Conservation (phyloP, 164 flowering plant genomes). For the Vitis rotundifolia region DNA sequence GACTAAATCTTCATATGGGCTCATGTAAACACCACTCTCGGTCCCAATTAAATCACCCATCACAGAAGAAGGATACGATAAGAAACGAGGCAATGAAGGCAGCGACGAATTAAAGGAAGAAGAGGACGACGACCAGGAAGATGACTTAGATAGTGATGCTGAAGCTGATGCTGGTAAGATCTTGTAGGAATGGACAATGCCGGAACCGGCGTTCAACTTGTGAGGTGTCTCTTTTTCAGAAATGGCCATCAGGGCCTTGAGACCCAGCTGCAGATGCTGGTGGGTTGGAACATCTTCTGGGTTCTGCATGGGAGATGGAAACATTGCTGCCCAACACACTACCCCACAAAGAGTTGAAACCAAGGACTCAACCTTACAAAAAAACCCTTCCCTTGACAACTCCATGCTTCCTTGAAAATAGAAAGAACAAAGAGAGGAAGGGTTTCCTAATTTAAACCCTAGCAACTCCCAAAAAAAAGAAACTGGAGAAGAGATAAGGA, state of each 20-base stretch:
- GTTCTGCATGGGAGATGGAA: slow-evolving; percentile 5
- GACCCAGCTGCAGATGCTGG: not conserved
- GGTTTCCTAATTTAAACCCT: too few species aligned
- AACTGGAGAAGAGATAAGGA: too few species aligned
- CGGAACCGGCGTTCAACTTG: not conserved
- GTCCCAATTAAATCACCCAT: slow-evolving; percentile 23
- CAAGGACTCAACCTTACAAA: slow-evolving; percentile 6
- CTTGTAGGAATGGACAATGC: slow-evolving; percentile 2
- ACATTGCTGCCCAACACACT: slow-evolving; percentile 4
- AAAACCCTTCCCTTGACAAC: not conserved
- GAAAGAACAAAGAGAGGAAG: not conserved
- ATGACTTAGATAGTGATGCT: not conserved
- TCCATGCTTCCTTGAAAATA: slow-evolving; percentile 4
- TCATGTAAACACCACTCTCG: slow-evolving; percentile 22
- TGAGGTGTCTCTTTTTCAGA: not conserved
- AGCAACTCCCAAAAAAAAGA: too few species aligned
- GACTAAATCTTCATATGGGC: not conserved
- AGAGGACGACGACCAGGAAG: not conserved
- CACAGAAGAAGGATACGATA: not conserved
- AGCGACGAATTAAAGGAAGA: not conserved
- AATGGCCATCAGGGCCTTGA: slow-evolving; percentile 7
- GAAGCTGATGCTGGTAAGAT: not conserved
- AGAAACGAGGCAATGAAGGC: not conserved
- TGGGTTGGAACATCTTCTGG: not conserved
- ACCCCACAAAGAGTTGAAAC: slow-evolving; percentile 8